Percentiles rank a stretch among this genome's conserved stretches.
phyloP scores from a whole-genome alignment of 1,139 yeast genomes.

The Magnusiomyces fungicola region DNA sequence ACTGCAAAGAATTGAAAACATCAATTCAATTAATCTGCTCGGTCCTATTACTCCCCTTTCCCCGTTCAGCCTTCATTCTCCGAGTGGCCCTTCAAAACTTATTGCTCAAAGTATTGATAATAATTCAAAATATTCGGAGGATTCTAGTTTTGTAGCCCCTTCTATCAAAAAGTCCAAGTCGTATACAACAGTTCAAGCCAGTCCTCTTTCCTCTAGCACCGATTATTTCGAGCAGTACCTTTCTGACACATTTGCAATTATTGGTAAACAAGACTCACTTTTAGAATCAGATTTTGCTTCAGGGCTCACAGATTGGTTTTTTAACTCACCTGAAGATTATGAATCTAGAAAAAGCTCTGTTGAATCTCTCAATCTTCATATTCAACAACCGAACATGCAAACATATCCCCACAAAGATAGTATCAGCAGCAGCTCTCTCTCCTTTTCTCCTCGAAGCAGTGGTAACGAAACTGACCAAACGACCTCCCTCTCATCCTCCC shows the following conservation, averaged over 20 bases:
- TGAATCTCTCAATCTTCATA: too few species aligned
- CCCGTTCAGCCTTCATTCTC: background rate
- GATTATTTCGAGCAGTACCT: slow-evolving; percentile 3
- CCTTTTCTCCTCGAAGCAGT: background rate
- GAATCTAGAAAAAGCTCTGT: background rate
- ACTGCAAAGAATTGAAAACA: background rate
- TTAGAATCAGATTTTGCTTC: background rate
- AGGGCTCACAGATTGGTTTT: background rate
- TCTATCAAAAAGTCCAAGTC: background rate
- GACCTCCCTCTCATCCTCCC: background rate
- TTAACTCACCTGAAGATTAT: background rate
- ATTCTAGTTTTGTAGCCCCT: background rate
- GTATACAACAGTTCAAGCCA: background rate
- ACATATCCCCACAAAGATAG: background rate
- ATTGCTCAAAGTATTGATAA: background rate
- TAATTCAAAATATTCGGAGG: background rate
- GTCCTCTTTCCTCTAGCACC: too few species aligned
- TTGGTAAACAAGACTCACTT: background rate
- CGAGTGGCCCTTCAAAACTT: background rate
- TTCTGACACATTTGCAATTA: background rate
- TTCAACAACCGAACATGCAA: too few species aligned
- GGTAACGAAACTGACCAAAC: background rate
- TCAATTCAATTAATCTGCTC: background rate
- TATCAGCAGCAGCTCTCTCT: background rate
- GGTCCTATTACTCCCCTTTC: slow-evolving; percentile 5